phyloP scores from a whole-genome alignment of 164 flowering plant genomes.

The Kingdonia uniflora region DNA sequence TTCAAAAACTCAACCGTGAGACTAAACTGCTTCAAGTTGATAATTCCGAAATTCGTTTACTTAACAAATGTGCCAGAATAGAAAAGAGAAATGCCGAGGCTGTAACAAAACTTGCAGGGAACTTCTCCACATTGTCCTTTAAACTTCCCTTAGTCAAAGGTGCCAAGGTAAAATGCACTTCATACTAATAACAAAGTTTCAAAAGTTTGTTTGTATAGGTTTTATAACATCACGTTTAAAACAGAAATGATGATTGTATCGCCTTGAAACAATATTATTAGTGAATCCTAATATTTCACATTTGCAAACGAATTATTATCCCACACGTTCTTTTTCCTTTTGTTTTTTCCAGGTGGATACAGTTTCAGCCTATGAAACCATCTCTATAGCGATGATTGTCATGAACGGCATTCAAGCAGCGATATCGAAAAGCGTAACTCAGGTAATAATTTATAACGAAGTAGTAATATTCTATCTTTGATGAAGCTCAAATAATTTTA shows the following conservation, averaged over 20 bases:
- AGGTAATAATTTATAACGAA: slow-evolving; percentile 22
- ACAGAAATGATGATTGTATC: not conserved
- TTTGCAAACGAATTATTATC: too few species aligned
- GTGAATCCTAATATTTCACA: not conserved
- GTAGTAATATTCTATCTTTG: too few species aligned
- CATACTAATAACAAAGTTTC: not conserved
- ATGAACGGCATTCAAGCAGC: slow-evolving; percentile 33
- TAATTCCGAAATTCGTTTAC: slow-evolving; percentile 27
- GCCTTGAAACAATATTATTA: not conserved
- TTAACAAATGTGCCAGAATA: slow-evolving; percentile 43
- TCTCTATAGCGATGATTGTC: slow-evolving; percentile 27
- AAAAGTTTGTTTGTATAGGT: not conserved
- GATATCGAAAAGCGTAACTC: slow-evolving; percentile 13
- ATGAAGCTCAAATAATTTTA: too few species aligned
- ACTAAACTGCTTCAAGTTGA: slow-evolving; percentile 29
- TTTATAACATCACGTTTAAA: not conserved
- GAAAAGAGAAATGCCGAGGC: slow-evolving; percentile 51
- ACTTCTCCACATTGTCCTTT: slow-evolving; percentile 23
- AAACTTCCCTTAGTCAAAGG: slow-evolving; percentile 37
- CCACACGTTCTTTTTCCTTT: too few species aligned
- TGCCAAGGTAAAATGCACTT: slow-evolving; percentile 38
- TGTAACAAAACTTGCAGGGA: slow-evolving; percentile 26
- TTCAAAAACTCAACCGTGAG: slow-evolving; percentile 30
- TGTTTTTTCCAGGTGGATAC: slow-evolving; percentile 39
- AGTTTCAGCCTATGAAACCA: slow-evolving; percentile 22